phyloP scores from a whole-genome alignment of 495 filamentous ascomycete genomes.

The Neurospora tetraspora region DNA sequence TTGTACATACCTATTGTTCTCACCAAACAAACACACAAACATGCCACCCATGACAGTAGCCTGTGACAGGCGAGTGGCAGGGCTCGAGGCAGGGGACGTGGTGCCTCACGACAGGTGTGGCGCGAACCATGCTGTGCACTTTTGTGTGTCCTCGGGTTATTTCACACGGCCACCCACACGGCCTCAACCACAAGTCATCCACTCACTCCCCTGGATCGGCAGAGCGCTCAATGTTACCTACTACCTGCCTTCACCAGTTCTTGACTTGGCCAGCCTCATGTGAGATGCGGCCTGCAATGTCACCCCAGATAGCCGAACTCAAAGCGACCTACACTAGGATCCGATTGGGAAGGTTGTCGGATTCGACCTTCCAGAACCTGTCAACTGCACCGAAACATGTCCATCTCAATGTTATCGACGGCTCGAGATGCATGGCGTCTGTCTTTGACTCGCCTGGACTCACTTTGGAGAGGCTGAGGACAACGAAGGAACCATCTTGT shows the following conservation, averaged over 20 bases:
- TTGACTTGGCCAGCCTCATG: not conserved
- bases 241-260: not conserved
- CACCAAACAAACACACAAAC: not conserved
- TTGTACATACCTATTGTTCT: not conserved
- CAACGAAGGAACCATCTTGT: not conserved
- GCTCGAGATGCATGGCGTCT: not conserved
- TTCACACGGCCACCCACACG: not conserved
- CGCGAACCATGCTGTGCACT: not conserved
- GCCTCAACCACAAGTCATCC: not conserved
- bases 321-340: not conserved
- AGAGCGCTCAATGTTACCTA: not conserved
- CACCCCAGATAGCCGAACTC: not conserved
- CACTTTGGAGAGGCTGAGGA: too few relatives aligned
- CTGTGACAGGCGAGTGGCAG: not conserved
- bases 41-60: not conserved
- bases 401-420: not conserved
- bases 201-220: not conserved
- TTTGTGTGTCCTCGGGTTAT: not conserved
- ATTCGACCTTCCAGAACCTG: constrained; percentile 11
- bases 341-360: constrained; percentile 18
- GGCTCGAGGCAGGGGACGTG: not conserved
- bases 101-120: not conserved
- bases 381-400: not conserved
- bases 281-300: not conserved
- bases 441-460: too few relatives aligned